Conservation (phyloP, 495 filamentous ascomycete species). For the Xylaria flabelliformis region DNA sequence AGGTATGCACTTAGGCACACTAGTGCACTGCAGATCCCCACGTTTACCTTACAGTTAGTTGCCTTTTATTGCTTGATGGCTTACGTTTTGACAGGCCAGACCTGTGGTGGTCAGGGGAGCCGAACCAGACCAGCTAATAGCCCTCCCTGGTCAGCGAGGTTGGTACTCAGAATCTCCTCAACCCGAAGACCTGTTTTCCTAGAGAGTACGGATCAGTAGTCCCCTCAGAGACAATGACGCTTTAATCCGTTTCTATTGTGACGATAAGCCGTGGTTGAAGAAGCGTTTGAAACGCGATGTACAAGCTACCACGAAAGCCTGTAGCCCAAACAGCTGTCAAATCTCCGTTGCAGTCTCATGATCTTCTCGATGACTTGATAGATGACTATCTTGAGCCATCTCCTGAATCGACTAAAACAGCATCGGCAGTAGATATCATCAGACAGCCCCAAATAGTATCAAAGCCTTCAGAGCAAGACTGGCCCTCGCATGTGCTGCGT, state of each 20-base stretch:
- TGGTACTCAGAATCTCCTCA: background rate
- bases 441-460: slow-evolving; percentile 8
- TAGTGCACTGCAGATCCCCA: slow-evolving; percentile 5
- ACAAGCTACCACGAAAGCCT: slow-evolving; percentile 5
- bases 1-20: slow-evolving; percentile 3
- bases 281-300: slow-evolving; percentile 9
- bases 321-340: slow-evolving; percentile 2
- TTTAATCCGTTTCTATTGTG: background rate
- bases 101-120: background rate
- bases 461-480: background rate
- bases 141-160: background rate
- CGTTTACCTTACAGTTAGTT: background rate
- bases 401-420: slow-evolving; percentile 13
- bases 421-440: slow-evolving; percentile 14
- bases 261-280: background rate
- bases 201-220: background rate
- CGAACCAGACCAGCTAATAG: no score
- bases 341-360: background rate
- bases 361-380: slow-evolving; percentile 34
- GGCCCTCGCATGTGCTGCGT: background rate
- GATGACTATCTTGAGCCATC: slow-evolving; percentile 38
- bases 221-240: background rate
- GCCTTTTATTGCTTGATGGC: background rate
- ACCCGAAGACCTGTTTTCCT: background rate
- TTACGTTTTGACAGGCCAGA: background rate